phyloP scores from a whole-genome alignment of 768 basidiomycete genomes.

The Suillus variegatus region DNA sequence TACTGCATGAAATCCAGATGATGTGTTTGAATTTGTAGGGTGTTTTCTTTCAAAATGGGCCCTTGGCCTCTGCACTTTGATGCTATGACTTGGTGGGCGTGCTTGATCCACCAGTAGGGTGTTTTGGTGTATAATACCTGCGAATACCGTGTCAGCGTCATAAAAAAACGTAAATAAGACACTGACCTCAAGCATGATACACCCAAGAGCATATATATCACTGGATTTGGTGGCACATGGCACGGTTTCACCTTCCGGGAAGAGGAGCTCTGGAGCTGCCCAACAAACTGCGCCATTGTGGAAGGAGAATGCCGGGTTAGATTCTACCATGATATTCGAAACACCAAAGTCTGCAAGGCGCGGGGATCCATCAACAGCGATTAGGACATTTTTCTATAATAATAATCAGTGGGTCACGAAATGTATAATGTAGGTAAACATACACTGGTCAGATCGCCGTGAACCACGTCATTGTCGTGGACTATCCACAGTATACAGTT shows the following conservation, averaged over 20 bases:
- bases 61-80: background rate
- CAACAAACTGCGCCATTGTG: constrained; percentile 45
- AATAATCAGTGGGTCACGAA: background rate
- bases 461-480: constrained; percentile 35
- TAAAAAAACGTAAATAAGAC: background rate
- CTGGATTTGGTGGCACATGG: too few relatives aligned
- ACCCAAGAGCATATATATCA: constrained; percentile 48
- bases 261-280: constrained; percentile 44
- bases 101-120: constrained; percentile 23
- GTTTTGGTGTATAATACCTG: constrained; percentile 28
- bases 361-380: constrained; percentile 31
- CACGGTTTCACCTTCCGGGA: constrained; percentile 28
- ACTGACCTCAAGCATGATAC: constrained; percentile 30
- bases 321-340: constrained; percentile 28
- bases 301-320: constrained; percentile 20
- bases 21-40: constrained; percentile 8
- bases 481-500: background rate
- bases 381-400: constrained; percentile 35
- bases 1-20: constrained; percentile 20
- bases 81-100: constrained; percentile 21
- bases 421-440: constrained; percentile 1
- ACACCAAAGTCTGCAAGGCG: constrained; percentile 40
- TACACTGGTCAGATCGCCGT: constrained; percentile 48
- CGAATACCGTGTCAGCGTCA: background rate
- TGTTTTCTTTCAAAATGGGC: constrained; percentile 6